Base-by-base conservation (phyloP, 305 asterid species). In the Rubia tinctorum region DNA sequence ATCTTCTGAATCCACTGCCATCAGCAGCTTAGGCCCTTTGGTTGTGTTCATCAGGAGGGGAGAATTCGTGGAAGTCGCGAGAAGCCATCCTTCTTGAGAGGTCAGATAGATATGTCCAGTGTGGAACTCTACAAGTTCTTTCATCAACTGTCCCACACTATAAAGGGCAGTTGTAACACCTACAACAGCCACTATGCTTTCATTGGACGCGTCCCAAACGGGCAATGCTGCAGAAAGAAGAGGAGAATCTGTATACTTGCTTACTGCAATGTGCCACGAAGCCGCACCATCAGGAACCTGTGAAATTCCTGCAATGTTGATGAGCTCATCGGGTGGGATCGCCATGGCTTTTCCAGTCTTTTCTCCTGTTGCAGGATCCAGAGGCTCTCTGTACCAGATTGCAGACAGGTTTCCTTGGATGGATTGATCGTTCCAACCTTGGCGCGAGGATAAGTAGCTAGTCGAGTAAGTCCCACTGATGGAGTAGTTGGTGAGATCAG, bases 261-360 rank as follows among this genome's bases (percentile, higher is more conserved):
- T 93, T 34, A 93, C 98, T 0, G 98, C 96, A n/a, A 93, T 86
- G 64, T 93, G 98, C 98, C 98, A 93, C 13, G 98, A 78, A 2
- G 98, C 97, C 0, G 95, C 84, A 43, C 98, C 96, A 68, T 93
- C 96, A n/a, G 98, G 98, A 18, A 93, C 91, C 72, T 93, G 97
- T 7, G 98, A 93, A 51, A 89, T 89, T 55, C 98, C 98, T 0
- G 98, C 98, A 8, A 91, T 91, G 77, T 93, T 93, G 37, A 93
- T 89, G 7, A 91, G 78, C 77, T 93, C 91, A 44, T 93, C 98
- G 0, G 98, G 98, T 18, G 84, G 90, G 63, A 93, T 91, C 27
- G 76, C 76, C 49, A 30, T 83, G 27, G 87, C 67, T 74, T 91
- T 91, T 66, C 96, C 97, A 0, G 76, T 83, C 74, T 83, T 89